Percentiles rank a stretch among this genome's conserved stretches.
Evolutionary conservation across 768 basidiomycete genomes (phyloP).

Genomic region (Leccinum fibrillosum): DNA sequence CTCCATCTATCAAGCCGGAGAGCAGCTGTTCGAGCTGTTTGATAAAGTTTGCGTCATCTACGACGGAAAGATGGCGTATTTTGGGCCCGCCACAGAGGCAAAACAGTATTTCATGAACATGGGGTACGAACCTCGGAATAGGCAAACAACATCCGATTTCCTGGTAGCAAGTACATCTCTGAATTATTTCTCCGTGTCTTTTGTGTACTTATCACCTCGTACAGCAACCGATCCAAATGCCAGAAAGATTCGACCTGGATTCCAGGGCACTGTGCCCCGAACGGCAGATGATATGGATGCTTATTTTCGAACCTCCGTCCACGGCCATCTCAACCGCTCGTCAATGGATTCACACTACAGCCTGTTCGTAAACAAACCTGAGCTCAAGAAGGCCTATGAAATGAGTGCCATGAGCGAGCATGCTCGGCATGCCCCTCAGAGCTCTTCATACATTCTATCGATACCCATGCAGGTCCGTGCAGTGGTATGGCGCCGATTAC

Average conservation of each 20-base stretch:
- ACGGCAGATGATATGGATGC: conserved; percentile 57
- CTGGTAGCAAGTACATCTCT: conserved; percentile 42
- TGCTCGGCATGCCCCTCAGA: conserved; percentile 40
- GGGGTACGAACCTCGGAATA: conserved; percentile 47
- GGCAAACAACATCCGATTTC: conserved; percentile 63
- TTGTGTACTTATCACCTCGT: background rate
- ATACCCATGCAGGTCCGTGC: conserved; percentile 43
- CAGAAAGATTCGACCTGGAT: conserved; percentile 46
- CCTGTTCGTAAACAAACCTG: conserved; percentile 43
- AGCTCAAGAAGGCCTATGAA: conserved; percentile 43
- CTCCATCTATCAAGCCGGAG: conserved; percentile 57
- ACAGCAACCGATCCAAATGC: conserved; percentile 57
- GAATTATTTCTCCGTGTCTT: conserved; percentile 14
- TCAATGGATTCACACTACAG: conserved; percentile 46
- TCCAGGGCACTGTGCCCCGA: conserved; percentile 41
- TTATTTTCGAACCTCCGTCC: conserved; percentile 40
- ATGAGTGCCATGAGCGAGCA: conserved; percentile 50
- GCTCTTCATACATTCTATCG: conserved; percentile 45
- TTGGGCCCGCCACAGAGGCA: conserved; percentile 1
- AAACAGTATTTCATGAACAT: conserved; percentile 4
- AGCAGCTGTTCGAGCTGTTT: conserved; percentile 59
- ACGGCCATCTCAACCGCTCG: conserved; percentile 40
- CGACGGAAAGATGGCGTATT: conserved; percentile 11
- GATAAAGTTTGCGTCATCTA: conserved; percentile 38
- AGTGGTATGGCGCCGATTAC: conserved; percentile 44